Evolutionary conservation across 352 stramenopile species (phyloP).

Genomic region (Elongisporangium senticosum): DNA sequence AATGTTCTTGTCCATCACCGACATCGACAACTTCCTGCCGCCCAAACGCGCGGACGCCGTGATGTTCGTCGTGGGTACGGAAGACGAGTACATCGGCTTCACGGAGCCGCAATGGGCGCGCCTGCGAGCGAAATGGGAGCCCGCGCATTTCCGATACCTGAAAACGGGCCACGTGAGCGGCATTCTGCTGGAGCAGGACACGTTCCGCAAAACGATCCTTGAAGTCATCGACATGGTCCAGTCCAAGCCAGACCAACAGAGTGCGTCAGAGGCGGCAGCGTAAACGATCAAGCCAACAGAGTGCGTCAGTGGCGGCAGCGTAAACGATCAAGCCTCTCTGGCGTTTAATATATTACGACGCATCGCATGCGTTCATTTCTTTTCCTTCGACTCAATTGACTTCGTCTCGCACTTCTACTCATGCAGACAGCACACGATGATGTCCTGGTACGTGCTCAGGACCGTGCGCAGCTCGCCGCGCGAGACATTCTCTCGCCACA

Average conservation of each 20-base stretch:
- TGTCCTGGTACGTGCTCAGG: conserved; percentile 81
- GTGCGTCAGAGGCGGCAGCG: conserved; percentile 7
- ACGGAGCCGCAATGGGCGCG: conserved; percentile 54
- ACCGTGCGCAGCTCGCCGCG: conserved; percentile 75
- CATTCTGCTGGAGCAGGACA: conserved; percentile 65
- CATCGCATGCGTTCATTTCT: no score
- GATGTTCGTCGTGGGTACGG: conserved; percentile 68
- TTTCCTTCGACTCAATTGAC: no score
- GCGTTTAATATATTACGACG: not conserved
- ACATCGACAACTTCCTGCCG: conserved; percentile 77
- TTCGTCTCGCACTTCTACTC: conserved; percentile 28
- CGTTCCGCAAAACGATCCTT: conserved; percentile 65
- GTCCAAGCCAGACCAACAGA: conserved; percentile 1
- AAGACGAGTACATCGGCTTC: conserved; percentile 74
- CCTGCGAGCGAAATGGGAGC: conserved; percentile 50
- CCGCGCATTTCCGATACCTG: conserved; percentile 51
- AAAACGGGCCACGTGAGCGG: conserved; percentile 76
- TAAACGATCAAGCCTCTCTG: conserved; percentile 1
- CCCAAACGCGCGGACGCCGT: conserved; percentile 61
- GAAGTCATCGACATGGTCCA: conserved; percentile 45
- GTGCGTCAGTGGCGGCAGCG: conserved; percentile 6
- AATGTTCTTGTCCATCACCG: conserved; percentile 74
- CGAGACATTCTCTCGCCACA: conserved; percentile 84
- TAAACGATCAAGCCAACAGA: not conserved
- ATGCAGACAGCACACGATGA: conserved; percentile 76